Evolutionary conservation across 2,329 filamentous ascomycete genomes (phyloP).

Genomic region (Trichoderma koningii): DNA sequence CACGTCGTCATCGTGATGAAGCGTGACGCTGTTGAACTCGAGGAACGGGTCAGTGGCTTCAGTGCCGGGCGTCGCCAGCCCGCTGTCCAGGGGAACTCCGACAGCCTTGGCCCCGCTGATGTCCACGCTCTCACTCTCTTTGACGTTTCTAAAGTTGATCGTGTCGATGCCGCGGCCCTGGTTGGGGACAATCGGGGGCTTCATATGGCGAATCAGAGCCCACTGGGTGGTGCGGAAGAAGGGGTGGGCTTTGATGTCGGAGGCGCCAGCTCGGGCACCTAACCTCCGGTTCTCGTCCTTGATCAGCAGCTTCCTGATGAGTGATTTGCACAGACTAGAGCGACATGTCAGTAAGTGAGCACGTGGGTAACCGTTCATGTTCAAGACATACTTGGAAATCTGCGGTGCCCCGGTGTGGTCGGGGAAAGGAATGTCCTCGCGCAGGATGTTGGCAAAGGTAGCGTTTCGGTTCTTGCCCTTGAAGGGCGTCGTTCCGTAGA

Average conservation of each 20-base stretch:
- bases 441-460: conserved; percentile 94
- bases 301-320: conserved; percentile 95
- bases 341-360: conserved; percentile 4
- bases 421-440: conserved; percentile 94
- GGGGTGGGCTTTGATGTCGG: conserved; percentile 92
- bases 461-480: conserved; percentile 99
- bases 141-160: conserved; percentile 95
- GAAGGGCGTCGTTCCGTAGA: conserved; percentile 97
- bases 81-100: conserved; percentile 84
- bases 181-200: conserved; percentile 93
- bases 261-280: conserved; percentile 90
- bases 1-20: conserved; percentile 94
- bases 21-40: conserved; percentile 96
- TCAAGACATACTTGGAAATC: conserved; percentile 77
- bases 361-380: neutral
- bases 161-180: conserved; percentile 90
- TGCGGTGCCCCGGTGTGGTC: conserved; percentile 82
- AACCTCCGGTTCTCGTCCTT: conserved; percentile 95
- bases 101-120: conserved; percentile 67
- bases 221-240: conserved; percentile 97
- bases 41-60: conserved; percentile 90
- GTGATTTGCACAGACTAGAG: conserved; percentile 86
- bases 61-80: conserved; percentile 78
- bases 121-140: conserved; percentile 94
- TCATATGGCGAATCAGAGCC: conserved; percentile 96